Conservation (phyloP, 257 asterid genomes). For the Nicotiana knightiana region DNA sequence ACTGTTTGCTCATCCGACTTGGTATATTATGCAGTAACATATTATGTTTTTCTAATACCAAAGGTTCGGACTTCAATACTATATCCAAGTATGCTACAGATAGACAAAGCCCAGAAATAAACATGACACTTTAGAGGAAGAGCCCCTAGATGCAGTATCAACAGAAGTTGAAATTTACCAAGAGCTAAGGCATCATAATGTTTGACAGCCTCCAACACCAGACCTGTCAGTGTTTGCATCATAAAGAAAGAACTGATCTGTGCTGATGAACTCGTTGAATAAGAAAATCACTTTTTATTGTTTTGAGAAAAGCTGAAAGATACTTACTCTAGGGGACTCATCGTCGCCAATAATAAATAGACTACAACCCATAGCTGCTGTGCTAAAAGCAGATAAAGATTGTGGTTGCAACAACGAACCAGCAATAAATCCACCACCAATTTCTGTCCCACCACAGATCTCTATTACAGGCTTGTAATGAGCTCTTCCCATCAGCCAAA, state of each 20-base stretch:
- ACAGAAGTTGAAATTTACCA: background rate
- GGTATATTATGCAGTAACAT: background rate
- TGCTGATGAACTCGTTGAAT: background rate
- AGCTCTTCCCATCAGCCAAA: slow-evolving; percentile 98
- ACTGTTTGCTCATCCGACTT: background rate
- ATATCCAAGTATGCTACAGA: background rate
- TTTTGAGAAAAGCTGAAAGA: background rate
- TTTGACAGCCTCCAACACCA: background rate
- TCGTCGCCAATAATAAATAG: slow-evolving; percentile 80
- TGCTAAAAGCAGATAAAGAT: slow-evolving; percentile 87
- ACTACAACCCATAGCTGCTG: slow-evolving; percentile 90
- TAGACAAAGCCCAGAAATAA: background rate
- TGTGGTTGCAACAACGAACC: slow-evolving; percentile 85
- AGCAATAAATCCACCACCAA: slow-evolving; percentile 89
- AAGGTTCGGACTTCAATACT: background rate
- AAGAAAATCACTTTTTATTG: background rate
- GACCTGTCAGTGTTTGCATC: background rate
- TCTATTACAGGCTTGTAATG: slow-evolving; percentile 84
- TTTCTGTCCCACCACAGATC: slow-evolving; percentile 98
- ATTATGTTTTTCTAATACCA: background rate
- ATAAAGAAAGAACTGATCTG: background rate
- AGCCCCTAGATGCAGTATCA: background rate
- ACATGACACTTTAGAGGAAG: background rate
- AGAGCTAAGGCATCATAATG: background rate
- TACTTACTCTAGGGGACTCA: slow-evolving; percentile 23